Base-by-base conservation (phyloP, 2,329 filamentous ascomycete species). In the Microascus cirrosus region DNA sequence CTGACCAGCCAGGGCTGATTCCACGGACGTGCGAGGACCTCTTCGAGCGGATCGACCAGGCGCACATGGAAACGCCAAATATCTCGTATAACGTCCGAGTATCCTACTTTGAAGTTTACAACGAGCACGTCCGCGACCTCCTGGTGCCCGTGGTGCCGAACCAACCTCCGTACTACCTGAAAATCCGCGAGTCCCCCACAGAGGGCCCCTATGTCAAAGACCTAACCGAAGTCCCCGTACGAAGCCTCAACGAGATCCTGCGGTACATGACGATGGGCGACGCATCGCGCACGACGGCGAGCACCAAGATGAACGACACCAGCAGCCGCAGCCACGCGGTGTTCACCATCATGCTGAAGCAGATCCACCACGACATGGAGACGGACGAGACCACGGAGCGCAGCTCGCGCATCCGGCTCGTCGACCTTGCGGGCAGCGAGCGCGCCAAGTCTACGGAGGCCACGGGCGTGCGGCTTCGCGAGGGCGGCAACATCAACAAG, bases 251-350 rank as follows among this genome's bases (percentile, higher is more conserved):
- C 55, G 94, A 99, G 70, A 90, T 99, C 62, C 79, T 95, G 71
- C 86, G 89, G 45, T 86, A 89, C 72, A 96, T 99, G 91, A 89
- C 87, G 65, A 83, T 85, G 66, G 94, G 94, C 59, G 94, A 99
- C 70, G 76, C 81, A 62, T 96, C 89, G 59, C 86, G 94, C 54
- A 97, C 94, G 0, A 87, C 84, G 22, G 94, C 94, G 15, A 91
- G 89, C 68, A 99, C 94, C 60, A 97, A 96, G 75, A 99, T 99
- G 94, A 99, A 99, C 73, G 94, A 99, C 71, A 97, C 93, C 2
- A 95, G 90, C 57, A 96, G 90, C 62, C 89, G 94, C 70, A 96
- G 91, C 62, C 94, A 99, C 68, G 91, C 94, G 8, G 94, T 99
- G 59, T 99, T 99, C 71, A 99, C 94, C 32, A 94, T 99, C 65